Conservation (phyloP, 495 filamentous ascomycete species). For the Penicillium steckii region DNA sequence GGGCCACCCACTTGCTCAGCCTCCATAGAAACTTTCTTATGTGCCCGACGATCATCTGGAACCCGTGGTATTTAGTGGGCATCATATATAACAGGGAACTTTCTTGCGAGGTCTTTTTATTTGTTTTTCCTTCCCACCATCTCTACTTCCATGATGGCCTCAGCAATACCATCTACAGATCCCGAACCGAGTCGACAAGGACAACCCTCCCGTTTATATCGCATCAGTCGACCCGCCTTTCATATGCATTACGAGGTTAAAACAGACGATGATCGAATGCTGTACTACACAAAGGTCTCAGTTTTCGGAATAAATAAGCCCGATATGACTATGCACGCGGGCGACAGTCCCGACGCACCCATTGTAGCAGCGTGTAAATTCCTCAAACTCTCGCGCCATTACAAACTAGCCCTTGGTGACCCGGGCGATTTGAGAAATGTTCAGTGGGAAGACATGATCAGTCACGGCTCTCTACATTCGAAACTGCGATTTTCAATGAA, state of each 20-base stretch:
- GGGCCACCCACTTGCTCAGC: conserved; percentile 2
- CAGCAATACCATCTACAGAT: background rate
- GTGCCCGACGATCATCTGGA: conserved; percentile 4
- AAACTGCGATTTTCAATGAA: conserved; percentile 22
- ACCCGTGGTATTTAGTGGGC: too few relatives aligned
- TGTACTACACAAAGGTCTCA: conserved; percentile 17
- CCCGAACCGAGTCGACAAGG: background rate
- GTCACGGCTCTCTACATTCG: conserved; percentile 3
- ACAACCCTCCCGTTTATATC: conserved; percentile 7
- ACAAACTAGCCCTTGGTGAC: conserved; percentile 21
- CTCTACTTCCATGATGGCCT: conserved; percentile 6
- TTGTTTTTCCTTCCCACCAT: background rate
- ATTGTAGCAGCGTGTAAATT: conserved; percentile 25
- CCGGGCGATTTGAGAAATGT: conserved; percentile 11
- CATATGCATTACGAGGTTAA: conserved; percentile 19
- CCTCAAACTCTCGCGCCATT: conserved; percentile 13
- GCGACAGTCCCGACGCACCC: conserved; percentile 10
- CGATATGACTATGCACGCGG: conserved; percentile 20
- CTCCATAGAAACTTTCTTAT: conserved; percentile 1
- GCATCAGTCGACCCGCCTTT: conserved; percentile 12
- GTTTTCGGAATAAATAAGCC: conserved; percentile 17
- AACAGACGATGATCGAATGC: conserved; percentile 4
- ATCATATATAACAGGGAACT: too few relatives aligned
- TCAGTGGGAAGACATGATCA: conserved; percentile 27
- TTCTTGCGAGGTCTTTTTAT: background rate